Evolutionary conservation across 2,329 filamentous ascomycete genomes (phyloP).

Genomic region (Thielaviopsis ethacetica): DNA sequence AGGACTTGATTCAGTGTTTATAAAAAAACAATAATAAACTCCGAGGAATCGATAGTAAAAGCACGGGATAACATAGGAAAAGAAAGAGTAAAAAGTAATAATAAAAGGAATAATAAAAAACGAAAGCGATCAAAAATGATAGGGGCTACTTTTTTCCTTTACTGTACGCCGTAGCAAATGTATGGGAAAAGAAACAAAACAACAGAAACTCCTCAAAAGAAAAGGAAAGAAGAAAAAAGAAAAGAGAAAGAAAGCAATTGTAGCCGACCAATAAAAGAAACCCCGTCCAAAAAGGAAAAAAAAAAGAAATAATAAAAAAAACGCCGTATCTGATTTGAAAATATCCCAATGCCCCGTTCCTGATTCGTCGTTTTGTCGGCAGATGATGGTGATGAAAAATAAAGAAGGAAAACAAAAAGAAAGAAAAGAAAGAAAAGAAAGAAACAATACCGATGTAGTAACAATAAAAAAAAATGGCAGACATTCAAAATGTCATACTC

Average conservation of each 20-base stretch:
- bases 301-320: conserved; percentile 1
- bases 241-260: conserved; percentile 3
- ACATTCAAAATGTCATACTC: not conserved
- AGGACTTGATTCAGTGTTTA: too few species aligned
- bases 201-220: not conserved
- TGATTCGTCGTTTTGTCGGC: not conserved
- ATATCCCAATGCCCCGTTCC: not conserved
- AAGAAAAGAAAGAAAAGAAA: not conserved
- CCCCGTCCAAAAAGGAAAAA: not conserved
- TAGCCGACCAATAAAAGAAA: not conserved
- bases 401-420: not conserved
- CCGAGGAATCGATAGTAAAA: too few species aligned
- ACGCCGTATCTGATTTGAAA: not conserved
- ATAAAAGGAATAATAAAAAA: too few species aligned
- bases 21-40: too few species aligned
- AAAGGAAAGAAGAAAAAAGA: not conserved
- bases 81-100: not conserved
- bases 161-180: not conserved
- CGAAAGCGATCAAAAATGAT: not conserved
- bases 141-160: not conserved
- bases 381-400: not conserved
- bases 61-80: too few species aligned
- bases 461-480: not conserved
- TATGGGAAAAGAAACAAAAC: not conserved
- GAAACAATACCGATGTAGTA: not conserved